Percentiles rank a stretch among this genome's conserved stretches.
Conservation (phyloP, 2,329 filamentous ascomycete genomes). For the Teratosphaeria pseudoeucalypti region DNA sequence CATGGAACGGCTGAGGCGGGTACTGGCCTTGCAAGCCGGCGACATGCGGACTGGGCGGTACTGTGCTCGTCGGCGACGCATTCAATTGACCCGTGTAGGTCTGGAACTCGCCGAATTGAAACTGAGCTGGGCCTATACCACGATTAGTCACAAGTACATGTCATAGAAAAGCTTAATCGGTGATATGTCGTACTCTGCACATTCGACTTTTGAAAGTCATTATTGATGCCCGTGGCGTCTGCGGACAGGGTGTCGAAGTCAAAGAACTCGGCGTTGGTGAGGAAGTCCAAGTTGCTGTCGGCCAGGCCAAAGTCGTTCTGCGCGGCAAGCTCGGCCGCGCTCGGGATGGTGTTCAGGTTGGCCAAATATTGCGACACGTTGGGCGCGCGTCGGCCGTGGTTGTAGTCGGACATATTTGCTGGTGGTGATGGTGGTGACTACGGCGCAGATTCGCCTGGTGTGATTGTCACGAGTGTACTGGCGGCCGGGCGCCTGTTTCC, state of each 20-base stretch:
- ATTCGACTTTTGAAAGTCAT: slow-evolving; percentile 3
- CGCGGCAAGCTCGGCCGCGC: slow-evolving; percentile 51
- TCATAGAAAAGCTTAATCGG: neutral
- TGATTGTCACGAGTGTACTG: neutral
- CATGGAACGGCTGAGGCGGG: slow-evolving; percentile 14
- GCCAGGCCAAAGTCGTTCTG: slow-evolving; percentile 48
- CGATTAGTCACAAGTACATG: neutral
- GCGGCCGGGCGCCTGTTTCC: neutral
- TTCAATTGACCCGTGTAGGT: slow-evolving; percentile 23
- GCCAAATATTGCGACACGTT: slow-evolving; percentile 87
- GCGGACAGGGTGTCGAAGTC: slow-evolving; percentile 48
- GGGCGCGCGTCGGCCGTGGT: slow-evolving; percentile 64
- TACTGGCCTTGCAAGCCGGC: slow-evolving; percentile 19
- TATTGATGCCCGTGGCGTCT: slow-evolving; percentile 8
- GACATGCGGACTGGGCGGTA: slow-evolving; percentile 17
- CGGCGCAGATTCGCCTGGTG: neutral
- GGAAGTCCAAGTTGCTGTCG: slow-evolving; percentile 39
- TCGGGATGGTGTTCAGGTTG: slow-evolving; percentile 64
- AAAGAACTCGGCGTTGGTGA: slow-evolving; percentile 52
- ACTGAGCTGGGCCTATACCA: slow-evolving; percentile 25
- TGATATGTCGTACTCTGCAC: neutral
- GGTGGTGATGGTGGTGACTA: neutral
- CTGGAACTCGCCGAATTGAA: slow-evolving; percentile 38
- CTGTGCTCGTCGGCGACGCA: slow-evolving; percentile 13
- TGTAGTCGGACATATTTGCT: slow-evolving; percentile 58